These are phyloP conservation scores for Mycena rosella DNA, from an alignment of 768 basidiomycete species.

Conservation along the genomic window DNA sequence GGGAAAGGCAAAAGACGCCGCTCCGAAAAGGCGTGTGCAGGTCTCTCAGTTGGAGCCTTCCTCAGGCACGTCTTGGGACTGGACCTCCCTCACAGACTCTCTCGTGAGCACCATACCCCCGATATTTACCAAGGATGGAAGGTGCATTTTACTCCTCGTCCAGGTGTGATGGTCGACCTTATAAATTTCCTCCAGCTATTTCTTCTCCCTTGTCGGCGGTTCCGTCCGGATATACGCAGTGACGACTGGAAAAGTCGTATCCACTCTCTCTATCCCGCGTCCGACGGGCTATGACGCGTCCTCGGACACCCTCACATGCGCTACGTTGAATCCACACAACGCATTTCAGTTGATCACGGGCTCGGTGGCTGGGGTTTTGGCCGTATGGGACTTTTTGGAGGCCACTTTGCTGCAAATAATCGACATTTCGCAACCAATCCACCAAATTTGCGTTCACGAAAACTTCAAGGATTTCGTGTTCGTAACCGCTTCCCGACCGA, in stretches of 20 bases:
- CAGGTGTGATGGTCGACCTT: constrained; percentile 30
- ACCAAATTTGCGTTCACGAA: constrained; percentile 78
- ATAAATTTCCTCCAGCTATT: constrained; percentile 70
- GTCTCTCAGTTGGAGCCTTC: constrained; percentile 29
- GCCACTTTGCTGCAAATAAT: constrained; percentile 83
- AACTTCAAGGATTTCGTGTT: constrained; percentile 77
- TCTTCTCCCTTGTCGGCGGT: constrained; percentile 87
- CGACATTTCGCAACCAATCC: constrained; percentile 75
- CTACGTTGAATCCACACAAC: constrained; percentile 86
- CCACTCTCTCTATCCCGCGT: constrained; percentile 76
- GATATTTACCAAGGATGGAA: constrained; percentile 90
- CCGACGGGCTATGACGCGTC: constrained; percentile 50
- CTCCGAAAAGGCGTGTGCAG: constrained; percentile 40
- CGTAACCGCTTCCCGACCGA: constrained; percentile 69
- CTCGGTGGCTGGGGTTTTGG: constrained; percentile 84
- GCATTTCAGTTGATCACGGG: constrained; percentile 91
- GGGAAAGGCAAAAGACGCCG: constrained; percentile 55
- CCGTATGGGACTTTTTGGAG: constrained; percentile 96
- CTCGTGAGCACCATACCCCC: constrained; percentile 74
- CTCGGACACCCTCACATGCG: constrained; percentile 74
- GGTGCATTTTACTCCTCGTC: constrained; percentile 57
- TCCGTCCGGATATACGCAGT: constrained; percentile 90
- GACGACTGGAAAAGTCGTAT: constrained; percentile 81
- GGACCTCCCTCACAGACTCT: constrained; percentile 80
- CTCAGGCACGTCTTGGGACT: constrained; percentile 64